Evolutionary conservation across 1,284 basidiomycete genomes (phyloP).

Genomic region (Naganishia albida): DNA sequence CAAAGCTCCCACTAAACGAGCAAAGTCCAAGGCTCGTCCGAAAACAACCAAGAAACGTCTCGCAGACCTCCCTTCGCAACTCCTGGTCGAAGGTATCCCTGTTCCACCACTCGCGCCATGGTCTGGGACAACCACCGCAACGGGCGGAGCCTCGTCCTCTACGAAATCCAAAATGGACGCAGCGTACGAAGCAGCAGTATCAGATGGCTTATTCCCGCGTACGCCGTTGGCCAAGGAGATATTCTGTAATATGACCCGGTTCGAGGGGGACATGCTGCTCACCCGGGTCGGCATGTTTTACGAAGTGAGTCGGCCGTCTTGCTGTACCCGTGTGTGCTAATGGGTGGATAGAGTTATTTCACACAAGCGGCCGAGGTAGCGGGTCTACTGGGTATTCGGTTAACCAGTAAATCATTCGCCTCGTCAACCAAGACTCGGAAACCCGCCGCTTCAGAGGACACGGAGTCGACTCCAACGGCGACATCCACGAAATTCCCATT

Average conservation of each 20-base stretch:
- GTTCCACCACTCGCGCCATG: too few species aligned
- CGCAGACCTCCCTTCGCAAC: too few species aligned
- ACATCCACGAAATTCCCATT: conserved; percentile 61
- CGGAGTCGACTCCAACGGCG: not conserved
- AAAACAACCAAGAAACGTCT: too few species aligned
- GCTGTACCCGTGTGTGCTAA: not conserved
- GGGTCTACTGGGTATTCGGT: conserved; percentile 73
- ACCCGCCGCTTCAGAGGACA: not conserved
- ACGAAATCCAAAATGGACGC: not conserved
- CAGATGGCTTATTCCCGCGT: conserved; percentile 41
- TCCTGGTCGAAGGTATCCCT: too few species aligned
- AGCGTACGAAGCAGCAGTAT: conserved; percentile 34
- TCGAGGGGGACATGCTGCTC: conserved; percentile 83
- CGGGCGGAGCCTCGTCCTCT: too few species aligned
- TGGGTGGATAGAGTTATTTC: conserved; percentile 74
- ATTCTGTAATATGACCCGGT: conserved; percentile 68
- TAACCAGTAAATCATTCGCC: conserved; percentile 53
- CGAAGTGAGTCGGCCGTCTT: conserved; percentile 63
- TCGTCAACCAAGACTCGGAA: conserved; percentile 43
- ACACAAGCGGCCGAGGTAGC: conserved; percentile 81
- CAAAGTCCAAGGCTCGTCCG: too few species aligned
- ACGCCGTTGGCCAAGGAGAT: conserved; percentile 67
- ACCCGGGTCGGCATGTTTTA: conserved; percentile 94
- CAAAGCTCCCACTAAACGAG: too few species aligned
- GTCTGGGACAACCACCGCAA: too few species aligned